phyloP scores from a whole-genome alignment of 331 rosid genomes.

The Quercus tomentella region DNA sequence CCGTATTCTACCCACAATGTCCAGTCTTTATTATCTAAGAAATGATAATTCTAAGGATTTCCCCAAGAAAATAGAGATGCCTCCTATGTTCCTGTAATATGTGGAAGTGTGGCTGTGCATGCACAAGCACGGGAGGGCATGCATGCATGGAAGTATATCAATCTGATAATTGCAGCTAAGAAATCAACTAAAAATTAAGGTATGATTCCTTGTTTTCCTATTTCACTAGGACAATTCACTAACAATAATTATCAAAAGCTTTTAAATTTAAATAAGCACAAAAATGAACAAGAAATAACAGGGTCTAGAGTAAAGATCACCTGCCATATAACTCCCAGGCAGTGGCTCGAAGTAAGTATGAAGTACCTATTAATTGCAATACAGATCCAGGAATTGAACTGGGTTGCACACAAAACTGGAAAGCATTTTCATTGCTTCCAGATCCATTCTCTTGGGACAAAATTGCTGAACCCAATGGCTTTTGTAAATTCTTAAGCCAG shows the following conservation, averaged over 20 bases:
- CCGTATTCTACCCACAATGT: no score
- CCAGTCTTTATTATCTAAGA: no score
- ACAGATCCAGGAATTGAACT: conserved; percentile 93
- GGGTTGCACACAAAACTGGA: conserved; percentile 75
- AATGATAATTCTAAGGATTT: no score
- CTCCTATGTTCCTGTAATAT: no score
- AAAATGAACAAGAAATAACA: background rate
- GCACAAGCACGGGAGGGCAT: no score
- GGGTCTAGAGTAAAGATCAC: conserved; percentile 33
- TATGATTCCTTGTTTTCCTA: background rate
- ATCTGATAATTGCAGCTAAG: background rate
- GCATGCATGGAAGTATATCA: background rate
- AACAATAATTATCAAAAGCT: background rate
- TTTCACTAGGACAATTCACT: background rate
- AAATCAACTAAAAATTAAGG: background rate
- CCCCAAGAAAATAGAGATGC: no score
- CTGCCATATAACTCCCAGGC: conserved; percentile 95
- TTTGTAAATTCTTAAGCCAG: conserved; percentile 86
- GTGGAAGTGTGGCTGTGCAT: no score
- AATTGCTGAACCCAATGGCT: conserved; percentile 65
- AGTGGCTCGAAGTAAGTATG: conserved; percentile 81
- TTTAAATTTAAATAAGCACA: background rate
- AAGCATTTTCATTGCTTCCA: conserved; percentile 46
- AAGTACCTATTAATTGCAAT: conserved; percentile 79
- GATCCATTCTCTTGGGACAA: conserved; percentile 62